phyloP scores from a whole-genome alignment of 306 rosid genomes.

The Castanopsis chinensis region DNA sequence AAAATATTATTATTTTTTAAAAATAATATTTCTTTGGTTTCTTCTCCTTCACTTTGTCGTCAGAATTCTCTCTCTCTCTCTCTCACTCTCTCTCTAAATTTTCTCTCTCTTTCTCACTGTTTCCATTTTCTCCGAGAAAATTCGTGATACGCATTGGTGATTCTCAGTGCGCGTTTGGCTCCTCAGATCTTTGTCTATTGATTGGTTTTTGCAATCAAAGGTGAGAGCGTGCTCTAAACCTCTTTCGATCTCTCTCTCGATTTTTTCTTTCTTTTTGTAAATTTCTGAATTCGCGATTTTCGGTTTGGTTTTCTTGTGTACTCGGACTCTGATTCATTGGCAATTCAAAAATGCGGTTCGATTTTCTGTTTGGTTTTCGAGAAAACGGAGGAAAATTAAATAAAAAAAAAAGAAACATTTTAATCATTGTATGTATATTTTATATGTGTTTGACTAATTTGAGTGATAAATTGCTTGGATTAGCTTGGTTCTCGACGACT shows the following conservation, averaged over 20 bases:
- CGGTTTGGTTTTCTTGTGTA: background rate
- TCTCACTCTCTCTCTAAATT: slow-evolving; percentile 31
- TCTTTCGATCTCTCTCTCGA: slow-evolving; percentile 7
- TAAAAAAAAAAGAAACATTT: background rate
- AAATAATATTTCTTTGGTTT: slow-evolving; percentile 34
- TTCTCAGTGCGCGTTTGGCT: slow-evolving; percentile 18
- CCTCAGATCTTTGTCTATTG: background rate
- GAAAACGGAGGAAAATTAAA: slow-evolving; percentile 15
- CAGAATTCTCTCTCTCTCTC: slow-evolving; percentile 33
- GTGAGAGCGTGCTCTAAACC: slow-evolving; percentile 33
- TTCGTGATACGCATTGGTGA: slow-evolving; percentile 50
- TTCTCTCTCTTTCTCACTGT: no score
- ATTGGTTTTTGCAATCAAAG: slow-evolving; percentile 30
- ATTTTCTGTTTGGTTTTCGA: slow-evolving; percentile 37
- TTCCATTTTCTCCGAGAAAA: slow-evolving; percentile 23
- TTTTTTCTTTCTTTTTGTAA: background rate
- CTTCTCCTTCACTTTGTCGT: slow-evolving; percentile 45
- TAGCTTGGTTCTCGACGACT: background rate
- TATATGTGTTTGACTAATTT: background rate
- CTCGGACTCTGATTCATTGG: slow-evolving; percentile 16
- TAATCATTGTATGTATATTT: background rate
- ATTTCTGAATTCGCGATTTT: slow-evolving; percentile 24
- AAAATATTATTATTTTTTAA: background rate
- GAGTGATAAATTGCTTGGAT: background rate
- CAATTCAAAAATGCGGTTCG: slow-evolving; percentile 34